Percentiles rank a stretch among this genome's conserved stretches.
These are phyloP conservation scores for Lasiodiplodia sp. DNA, from an alignment of 2,329 filamentous ascomycete species.

Conservation along the genomic window DNA sequence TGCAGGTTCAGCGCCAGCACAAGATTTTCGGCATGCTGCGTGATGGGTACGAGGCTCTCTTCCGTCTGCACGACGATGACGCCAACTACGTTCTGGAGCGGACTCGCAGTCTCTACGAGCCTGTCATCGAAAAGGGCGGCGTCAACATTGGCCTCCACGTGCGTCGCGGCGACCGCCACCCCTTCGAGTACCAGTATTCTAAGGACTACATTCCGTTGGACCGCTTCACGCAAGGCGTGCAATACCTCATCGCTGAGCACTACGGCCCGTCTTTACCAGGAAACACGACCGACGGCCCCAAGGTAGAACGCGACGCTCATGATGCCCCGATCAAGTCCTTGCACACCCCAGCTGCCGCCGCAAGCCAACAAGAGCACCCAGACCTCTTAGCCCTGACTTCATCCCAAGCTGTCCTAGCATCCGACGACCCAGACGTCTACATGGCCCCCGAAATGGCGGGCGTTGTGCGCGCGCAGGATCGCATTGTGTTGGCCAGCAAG, in stretches of 20 bases:
- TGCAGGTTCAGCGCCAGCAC: slow-evolving; percentile 60
- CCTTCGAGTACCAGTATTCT: slow-evolving; percentile 77
- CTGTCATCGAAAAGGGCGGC: slow-evolving; percentile 55
- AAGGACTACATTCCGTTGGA: slow-evolving; percentile 80
- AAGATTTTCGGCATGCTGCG: slow-evolving; percentile 74
- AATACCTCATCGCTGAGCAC: slow-evolving; percentile 60
- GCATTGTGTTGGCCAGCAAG: slow-evolving; percentile 77
- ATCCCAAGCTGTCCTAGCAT: slow-evolving; percentile 70
- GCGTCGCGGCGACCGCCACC: slow-evolving; percentile 80
- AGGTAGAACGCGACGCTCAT: slow-evolving; percentile 22
- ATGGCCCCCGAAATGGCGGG: slow-evolving; percentile 67
- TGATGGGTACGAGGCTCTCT: slow-evolving; percentile 75
- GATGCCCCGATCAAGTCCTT: slow-evolving; percentile 2
- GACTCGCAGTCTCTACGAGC: slow-evolving; percentile 62
- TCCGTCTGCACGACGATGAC: slow-evolving; percentile 72
- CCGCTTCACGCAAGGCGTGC: slow-evolving; percentile 68
- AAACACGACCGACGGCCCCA: slow-evolving; percentile 33
- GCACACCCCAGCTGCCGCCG: background rate
- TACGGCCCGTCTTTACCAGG: slow-evolving; percentile 35
- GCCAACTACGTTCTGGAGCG: slow-evolving; percentile 69
- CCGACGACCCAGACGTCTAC: slow-evolving; percentile 81
- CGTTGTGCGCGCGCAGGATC: slow-evolving; percentile 71
- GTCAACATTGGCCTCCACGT: slow-evolving; percentile 77
- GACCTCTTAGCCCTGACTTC: slow-evolving; percentile 36
- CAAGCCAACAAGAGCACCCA: slow-evolving; percentile 6